Evolutionary conservation across 1,284 basidiomycete species (phyloP), one percentile per base, ranked within the genome.

Genomic region (Neotropicomus parvogracilis): DNA sequence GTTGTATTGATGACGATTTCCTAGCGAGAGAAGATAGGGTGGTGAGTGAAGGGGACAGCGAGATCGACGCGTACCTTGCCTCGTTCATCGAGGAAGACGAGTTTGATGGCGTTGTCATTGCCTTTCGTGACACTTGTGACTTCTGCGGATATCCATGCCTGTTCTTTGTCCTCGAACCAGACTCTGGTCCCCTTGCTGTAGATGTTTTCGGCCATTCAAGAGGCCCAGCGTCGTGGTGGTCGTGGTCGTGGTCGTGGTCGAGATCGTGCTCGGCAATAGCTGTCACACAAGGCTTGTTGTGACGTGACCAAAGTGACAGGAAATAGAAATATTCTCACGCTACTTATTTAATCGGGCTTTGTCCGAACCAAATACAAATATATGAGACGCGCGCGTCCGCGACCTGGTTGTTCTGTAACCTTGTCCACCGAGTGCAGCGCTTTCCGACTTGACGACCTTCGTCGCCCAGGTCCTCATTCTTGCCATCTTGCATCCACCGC

Each of bases 111-210:
- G 61, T 90, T 87, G 69, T 78, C 80, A 54, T 75, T 66, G 44
- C 70, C 74, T 66, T 79, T 85, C 50, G 75, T 74, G 54, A 80
- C 78, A 40, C 78, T 75, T 45, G 77, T 74, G 56, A 95, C 88
- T 66, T 93, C 89, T 52, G 87, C 93, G 48, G 88, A 89, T 63
- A 95, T 80, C 92, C 92, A 95, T 56, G 91, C 91, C 53, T 85
- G 81, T 57, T 94, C 91, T 71, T 90, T 93, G 76, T 95, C 91
- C 58, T 91, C 79, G 66, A 94, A 91, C 92, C 87, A 89, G 61
- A 89, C 86, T 60, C 87, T 77, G 55, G 86, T 89, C 55, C 86
- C 86, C 70, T 84, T 89, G 76, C 79, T 85, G 73, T 89, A 89
- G 64, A 89, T 86, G 72, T 88, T 88, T 74, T 89, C 87, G 68